Evolutionary conservation across 2,329 filamentous ascomycete species (phyloP).

Genomic region (Talaromyces sp.): DNA sequence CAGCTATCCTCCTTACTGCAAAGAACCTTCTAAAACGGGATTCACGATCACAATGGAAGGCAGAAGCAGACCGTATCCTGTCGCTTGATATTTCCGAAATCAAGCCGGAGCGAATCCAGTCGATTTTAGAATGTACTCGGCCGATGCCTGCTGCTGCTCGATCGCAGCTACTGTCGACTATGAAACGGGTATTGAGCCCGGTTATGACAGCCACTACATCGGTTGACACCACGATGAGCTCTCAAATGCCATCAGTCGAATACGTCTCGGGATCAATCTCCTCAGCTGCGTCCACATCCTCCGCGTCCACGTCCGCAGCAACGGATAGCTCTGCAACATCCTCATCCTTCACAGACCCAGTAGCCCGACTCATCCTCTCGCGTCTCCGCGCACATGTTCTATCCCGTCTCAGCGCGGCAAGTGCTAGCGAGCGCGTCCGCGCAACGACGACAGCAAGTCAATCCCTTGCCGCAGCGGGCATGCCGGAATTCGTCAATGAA

Average conservation of each 20-base stretch:
- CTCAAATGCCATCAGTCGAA: conserved; percentile 26
- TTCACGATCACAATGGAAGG: conserved; percentile 62
- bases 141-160: conserved; percentile 48
- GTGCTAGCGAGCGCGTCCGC: conserved; percentile 57
- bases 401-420: conserved; percentile 57
- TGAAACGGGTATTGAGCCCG: conserved; percentile 53
- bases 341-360: conserved; percentile 56
- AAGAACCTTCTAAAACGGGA: conserved; percentile 66
- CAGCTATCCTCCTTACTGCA: conserved; percentile 61
- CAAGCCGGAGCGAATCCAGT: conserved; percentile 41
- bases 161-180: conserved; percentile 46
- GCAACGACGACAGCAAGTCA: conserved; percentile 58
- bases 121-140: conserved; percentile 48
- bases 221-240: conserved; percentile 22
- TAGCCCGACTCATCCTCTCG: conserved; percentile 59
- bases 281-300: conserved; percentile 58
- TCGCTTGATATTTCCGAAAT: conserved; percentile 46
- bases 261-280: conserved; percentile 46
- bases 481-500: conserved; percentile 60
- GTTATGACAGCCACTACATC: conserved; percentile 43
- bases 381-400: conserved; percentile 56
- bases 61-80: conserved; percentile 59
- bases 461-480: conserved; percentile 56
- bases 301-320: conserved; percentile 20
- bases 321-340: conserved; percentile 21